phyloP scores from a whole-genome alignment of 129 eudicot genomes.

The Erigeron canadensis region DNA sequence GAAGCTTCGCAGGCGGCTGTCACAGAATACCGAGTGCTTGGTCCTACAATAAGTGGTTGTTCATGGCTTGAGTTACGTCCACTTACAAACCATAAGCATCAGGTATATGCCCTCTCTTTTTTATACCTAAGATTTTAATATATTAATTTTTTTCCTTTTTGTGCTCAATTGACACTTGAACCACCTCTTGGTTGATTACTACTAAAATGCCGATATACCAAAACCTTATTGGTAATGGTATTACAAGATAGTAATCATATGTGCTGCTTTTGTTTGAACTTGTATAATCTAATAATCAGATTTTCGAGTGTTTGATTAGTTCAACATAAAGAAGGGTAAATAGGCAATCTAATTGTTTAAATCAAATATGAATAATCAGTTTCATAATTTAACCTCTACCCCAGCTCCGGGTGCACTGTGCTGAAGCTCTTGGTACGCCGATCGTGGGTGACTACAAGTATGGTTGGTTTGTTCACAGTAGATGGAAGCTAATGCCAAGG shows the following conservation, averaged over 20 bases:
- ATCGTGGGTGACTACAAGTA: constrained; percentile 90
- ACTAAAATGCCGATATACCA: too few species aligned
- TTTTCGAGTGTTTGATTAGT: background rate
- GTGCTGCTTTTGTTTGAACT: background rate
- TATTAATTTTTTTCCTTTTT: background rate
- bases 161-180: too few species aligned
- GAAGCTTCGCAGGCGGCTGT: constrained; percentile 85
- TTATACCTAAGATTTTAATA: background rate
- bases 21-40: constrained; percentile 86
- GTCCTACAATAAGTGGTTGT: constrained; percentile 89
- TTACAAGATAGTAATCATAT: background rate
- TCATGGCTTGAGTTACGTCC: constrained; percentile 93
- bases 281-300: background rate
- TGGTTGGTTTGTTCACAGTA: constrained; percentile 82
- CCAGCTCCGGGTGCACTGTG: constrained; percentile 94
- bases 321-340: background rate
- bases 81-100: constrained; percentile 79
- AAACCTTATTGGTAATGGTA: background rate
- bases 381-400: background rate
- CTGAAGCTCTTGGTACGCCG: constrained; percentile 96
- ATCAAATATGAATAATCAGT: background rate
- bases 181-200: too few species aligned
- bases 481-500: constrained; percentile 83
- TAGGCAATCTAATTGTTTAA: background rate
- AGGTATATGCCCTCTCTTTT: constrained; percentile 42